Percentiles rank a stretch among this genome's conserved stretches.
These are phyloP conservation scores for Gastrodia elata DNA, from an alignment of 106 monocot genomes.

Conservation along the genomic window DNA sequence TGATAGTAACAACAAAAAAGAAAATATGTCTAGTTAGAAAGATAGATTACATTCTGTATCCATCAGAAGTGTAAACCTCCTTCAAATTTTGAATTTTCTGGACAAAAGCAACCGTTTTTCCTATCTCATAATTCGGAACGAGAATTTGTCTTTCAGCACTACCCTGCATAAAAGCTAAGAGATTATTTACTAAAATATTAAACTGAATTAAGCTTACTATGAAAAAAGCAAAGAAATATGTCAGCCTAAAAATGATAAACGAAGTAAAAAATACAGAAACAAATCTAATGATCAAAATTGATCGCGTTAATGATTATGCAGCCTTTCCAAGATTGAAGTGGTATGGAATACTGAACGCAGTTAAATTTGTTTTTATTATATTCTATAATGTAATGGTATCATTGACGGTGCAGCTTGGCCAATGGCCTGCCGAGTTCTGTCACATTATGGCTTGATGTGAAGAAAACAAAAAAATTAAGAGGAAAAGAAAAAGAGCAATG, in stretches of 20 bases:
- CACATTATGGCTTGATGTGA: too few relatives aligned
- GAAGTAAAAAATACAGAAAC: too few relatives aligned
- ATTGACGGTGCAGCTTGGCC: too few relatives aligned
- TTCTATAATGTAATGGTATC: too few relatives aligned
- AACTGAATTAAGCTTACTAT: not conserved
- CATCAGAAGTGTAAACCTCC: constrained; percentile 97
- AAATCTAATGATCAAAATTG: not conserved
- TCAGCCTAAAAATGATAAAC: not conserved
- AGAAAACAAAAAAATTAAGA: too few relatives aligned
- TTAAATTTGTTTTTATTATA: too few relatives aligned
- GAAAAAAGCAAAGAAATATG: not conserved
- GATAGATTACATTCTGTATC: constrained; percentile 72
- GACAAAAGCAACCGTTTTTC: constrained; percentile 82
- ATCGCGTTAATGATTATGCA: not conserved
- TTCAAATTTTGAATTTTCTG: constrained; percentile 73
- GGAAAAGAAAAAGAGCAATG: too few relatives aligned
- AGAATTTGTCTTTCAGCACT: constrained; percentile 81
- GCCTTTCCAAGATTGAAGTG: too few relatives aligned
- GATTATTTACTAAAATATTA: not conserved
- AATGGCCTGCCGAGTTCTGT: too few relatives aligned
- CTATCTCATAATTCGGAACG: constrained; percentile 69
- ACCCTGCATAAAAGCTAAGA: constrained; percentile 34
- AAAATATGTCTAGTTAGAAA: not conserved
- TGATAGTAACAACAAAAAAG: not conserved
- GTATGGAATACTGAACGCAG: too few relatives aligned